Base-by-base conservation (phyloP, 768 basidiomycete genomes). In the Suillus variegatus region DNA sequence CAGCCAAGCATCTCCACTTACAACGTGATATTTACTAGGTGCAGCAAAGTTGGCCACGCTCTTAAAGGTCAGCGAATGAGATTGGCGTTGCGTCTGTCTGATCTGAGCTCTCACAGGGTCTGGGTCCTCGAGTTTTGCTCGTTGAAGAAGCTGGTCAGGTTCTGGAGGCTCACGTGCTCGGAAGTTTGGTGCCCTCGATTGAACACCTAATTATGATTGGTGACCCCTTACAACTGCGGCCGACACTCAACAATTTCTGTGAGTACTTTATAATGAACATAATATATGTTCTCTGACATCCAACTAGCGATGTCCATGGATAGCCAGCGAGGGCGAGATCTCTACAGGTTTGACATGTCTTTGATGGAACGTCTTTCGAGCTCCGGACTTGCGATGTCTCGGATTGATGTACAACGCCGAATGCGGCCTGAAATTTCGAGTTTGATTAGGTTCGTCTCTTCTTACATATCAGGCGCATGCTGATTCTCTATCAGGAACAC, bases 141-240 rank as follows among this genome's bases (percentile, higher is more conserved):
- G 88, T 93, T 0, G 91, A 94, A 73, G 92, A 93, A 72, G 92
- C 92, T 0, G 92, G 92, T 0, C 92, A 94, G 75, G 89, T 93
- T 2, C 81, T 93, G 36, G 92, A 93, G 75, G 88, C 92, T 4
- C 92, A 93, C 67, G 81, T 93, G 18, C 74, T 93, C 6, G 85
- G 84, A 3, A 84, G 82, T 44, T 79, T 92, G 1, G 89, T 90
- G 3, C 82, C 83, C 0, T 85, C 87, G 4, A 82, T 93, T 0
- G 82, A 92, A 65, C 91, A 93, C 46, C 78, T 93, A 25, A 91
- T 94, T 64, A 79, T 88, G 51, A 92, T 93, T n/a, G 92, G 92
- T 0, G 92, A 94, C 67, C 92, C 92, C 7, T 79, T 84, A 2
- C 92, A 93, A 75, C 80, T 94, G 2, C 84, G 92, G 1, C 91